These are phyloP conservation scores for Aspergillus fijiensis DNA, from an alignment of 2,329 filamentous ascomycete genomes.

Conservation along the genomic window DNA sequence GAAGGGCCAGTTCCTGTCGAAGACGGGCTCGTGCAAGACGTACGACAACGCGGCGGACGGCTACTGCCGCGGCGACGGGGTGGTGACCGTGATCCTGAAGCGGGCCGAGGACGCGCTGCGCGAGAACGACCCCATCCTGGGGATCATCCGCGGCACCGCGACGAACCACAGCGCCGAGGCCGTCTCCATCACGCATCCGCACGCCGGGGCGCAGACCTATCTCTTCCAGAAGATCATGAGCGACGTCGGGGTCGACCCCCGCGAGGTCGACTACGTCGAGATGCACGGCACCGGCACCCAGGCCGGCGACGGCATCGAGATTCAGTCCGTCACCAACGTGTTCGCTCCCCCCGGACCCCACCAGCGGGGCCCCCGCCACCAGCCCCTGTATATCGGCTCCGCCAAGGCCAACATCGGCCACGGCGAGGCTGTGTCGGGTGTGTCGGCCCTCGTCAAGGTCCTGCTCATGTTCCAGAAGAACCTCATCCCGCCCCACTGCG, in stretches of 20 bases:
- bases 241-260: conserved; percentile 36
- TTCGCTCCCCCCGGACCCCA: conserved; percentile 27
- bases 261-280: conserved; percentile 40
- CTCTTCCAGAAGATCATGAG: conserved; percentile 40
- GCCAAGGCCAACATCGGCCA: conserved; percentile 45
- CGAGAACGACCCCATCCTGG: conserved; percentile 48
- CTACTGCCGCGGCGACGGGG: conserved; percentile 55
- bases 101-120: conserved; percentile 49
- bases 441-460: conserved; percentile 57
- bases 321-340: conserved; percentile 37
- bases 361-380: conserved; percentile 17
- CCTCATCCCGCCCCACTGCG: conserved; percentile 13
- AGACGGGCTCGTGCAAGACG: conserved; percentile 49
- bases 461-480: conserved; percentile 64
- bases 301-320: conserved; percentile 41
- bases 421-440: conserved; percentile 43
- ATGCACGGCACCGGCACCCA: conserved; percentile 46
- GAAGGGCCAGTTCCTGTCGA: conserved; percentile 43
- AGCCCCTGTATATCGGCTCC: conserved; percentile 25
- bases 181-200: conserved; percentile 45
- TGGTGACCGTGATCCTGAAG: conserved; percentile 54
- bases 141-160: conserved; percentile 42
- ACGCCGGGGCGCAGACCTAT: conserved; percentile 39
- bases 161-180: conserved; percentile 51
- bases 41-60: conserved; percentile 53